These are phyloP conservation scores for Eucalyptus caleyi DNA, from an alignment of 345 rosid genomes.

Conservation along the genomic window DNA sequence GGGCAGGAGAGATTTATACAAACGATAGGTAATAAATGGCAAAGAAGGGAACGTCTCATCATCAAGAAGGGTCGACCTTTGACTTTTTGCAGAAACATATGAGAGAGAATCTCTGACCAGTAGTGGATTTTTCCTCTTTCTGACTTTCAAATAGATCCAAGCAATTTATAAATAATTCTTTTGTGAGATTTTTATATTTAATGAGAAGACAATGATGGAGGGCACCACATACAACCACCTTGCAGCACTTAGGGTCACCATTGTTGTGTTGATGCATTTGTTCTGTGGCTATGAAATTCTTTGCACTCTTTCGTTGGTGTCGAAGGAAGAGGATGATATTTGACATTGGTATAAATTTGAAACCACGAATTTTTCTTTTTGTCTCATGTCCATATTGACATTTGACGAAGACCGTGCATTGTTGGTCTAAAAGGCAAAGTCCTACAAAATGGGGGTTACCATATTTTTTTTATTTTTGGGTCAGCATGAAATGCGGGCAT, in stretches of 20 bases:
- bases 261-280: not conserved
- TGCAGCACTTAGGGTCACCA: not conserved
- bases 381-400: not conserved
- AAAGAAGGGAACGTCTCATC: not conserved
- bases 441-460: not conserved
- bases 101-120: not conserved
- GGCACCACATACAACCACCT: not conserved
- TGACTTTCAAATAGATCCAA: not conserved
- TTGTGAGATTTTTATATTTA: not conserved
- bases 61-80: not conserved
- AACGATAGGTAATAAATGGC: not conserved
- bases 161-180: not conserved
- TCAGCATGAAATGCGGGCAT: not conserved
- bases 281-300: not conserved
- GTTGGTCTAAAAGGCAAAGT: not conserved
- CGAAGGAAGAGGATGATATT: not conserved
- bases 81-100: not conserved
- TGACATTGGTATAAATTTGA: not conserved
- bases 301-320: not conserved
- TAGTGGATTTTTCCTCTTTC: not conserved
- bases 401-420: not conserved
- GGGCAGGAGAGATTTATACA: not conserved
- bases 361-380: not conserved
- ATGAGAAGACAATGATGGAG: not conserved
- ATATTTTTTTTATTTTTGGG: not conserved